Conservation (phyloP, 2,329 filamentous ascomycete species). For the Penicillium oxalicum region DNA sequence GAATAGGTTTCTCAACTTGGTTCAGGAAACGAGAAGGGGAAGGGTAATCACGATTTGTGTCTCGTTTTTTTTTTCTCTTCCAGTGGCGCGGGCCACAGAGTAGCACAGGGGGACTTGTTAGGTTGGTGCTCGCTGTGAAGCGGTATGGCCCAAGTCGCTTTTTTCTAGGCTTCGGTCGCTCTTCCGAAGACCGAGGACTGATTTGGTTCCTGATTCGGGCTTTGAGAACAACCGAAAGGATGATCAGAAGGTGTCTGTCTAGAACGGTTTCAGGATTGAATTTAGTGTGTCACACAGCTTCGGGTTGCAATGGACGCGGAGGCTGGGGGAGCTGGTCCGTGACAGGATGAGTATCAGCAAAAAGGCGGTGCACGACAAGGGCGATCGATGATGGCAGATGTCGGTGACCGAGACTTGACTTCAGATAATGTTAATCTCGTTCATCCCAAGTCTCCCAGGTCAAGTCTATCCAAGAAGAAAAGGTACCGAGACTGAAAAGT, state of each 20-base stretch:
- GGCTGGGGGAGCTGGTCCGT: conserved; percentile 19
- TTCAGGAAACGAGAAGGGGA: not conserved
- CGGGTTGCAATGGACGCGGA: conserved; percentile 21
- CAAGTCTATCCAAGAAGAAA: conserved; percentile 3
- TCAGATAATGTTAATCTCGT: conserved; percentile 2
- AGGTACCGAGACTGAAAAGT: conserved; percentile 2
- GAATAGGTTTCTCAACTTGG: not conserved
- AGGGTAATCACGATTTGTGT: not conserved
- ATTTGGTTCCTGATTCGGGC: not conserved
- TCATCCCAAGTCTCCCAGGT: conserved; percentile 6
- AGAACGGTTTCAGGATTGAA: conserved; percentile 10
- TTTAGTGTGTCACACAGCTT: conserved; percentile 17
- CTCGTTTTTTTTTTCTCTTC: not conserved
- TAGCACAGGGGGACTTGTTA: not conserved
- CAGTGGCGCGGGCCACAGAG: not conserved
- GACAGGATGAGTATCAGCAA: conserved; percentile 13
- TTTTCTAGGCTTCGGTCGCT: not conserved
- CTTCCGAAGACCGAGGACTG: not conserved
- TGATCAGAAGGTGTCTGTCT: not conserved
- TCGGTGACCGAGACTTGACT: conserved; percentile 12
- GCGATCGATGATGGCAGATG: conserved; percentile 2
- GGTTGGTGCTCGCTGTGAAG: not conserved
- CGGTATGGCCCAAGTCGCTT: not conserved
- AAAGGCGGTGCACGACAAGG: conserved; percentile 12
- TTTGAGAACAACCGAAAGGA: conserved; percentile 1